Base-by-base conservation (phyloP, 2,329 filamentous ascomycete species). In the Diaporthe vaccinii region DNA sequence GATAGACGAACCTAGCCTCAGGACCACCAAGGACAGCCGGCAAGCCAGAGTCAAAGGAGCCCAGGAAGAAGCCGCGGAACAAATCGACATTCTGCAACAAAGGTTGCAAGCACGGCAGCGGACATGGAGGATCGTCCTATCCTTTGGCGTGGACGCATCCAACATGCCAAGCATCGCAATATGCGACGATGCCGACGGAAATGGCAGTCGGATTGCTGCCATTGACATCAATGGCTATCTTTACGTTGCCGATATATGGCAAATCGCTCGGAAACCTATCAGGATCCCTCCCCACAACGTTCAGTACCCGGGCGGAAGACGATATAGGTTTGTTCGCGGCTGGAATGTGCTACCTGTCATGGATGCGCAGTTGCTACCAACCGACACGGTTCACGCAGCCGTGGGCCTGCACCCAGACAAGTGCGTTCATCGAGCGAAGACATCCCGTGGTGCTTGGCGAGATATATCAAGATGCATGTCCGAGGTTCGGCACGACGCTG, bases 121-220 rank as follows among this genome's bases (percentile, higher is more conserved):
- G 7, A 87, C 86, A 73, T 90, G 88, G 88, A 85, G 86, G 62
- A 87, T 91, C 34, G 79, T 89, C 1, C 79, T 91, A 5, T 80
- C 84, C 2, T 82, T 89, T 0, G 84, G 84, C 0, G 46, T 25
- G 0, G 62, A 75, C 0, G 87, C 86, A 0, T 77, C 82, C 49
- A 91, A 91, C 61, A 84, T 91, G 1, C 90, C 90, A 8, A 89
- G 86, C 71, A 80, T 91, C n/a, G 82, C 85, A 36, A 90, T 91
- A 76, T 79, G 85, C 68, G 86, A 87, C 71, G 84, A 89, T 74
- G 77, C 81, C 1, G 55, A 83, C 2, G 89, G 89, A 2, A 78
- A 85, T 3, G 90, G 89, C 3, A 85, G 88, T 7, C 87, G 86
- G 76, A 79, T 91, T 1, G 84, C 86, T 34, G 89, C 87, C 1